Conservation (phyloP, 2,329 filamentous ascomycete genomes). For the Trichophyton rubrum region DNA sequence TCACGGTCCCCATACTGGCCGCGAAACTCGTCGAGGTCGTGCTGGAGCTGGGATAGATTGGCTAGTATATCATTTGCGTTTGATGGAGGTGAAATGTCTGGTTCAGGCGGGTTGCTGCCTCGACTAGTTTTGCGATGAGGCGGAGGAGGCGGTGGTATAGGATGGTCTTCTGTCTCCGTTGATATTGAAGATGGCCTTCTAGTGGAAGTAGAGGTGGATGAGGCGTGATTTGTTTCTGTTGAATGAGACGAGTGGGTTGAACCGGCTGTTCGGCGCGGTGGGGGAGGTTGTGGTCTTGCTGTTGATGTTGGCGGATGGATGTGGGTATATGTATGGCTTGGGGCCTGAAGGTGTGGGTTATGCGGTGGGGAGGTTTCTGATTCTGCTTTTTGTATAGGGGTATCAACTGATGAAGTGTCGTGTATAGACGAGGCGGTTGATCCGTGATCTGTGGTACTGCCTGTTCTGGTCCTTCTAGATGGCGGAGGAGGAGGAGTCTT, state of each 20-base stretch:
- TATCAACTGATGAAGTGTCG: not conserved
- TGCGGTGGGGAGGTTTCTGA: constrained; percentile 9
- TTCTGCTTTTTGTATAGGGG: not conserved
- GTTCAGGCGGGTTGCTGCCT: not conserved
- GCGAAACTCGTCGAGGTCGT: constrained; percentile 55
- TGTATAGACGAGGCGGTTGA: not conserved
- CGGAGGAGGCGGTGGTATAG: not conserved
- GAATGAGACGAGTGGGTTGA: not conserved
- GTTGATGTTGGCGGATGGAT: not conserved
- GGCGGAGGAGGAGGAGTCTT: constrained; percentile 44
- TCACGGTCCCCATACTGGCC: constrained; percentile 21
- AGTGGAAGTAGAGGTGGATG: not conserved
- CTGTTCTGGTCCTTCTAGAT: constrained; percentile 32
- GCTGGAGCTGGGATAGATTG: constrained; percentile 58
- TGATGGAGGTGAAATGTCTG: constrained; percentile 23
- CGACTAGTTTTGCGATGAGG: not conserved
- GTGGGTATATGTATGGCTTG: not conserved
- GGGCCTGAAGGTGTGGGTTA: constrained; percentile 14
- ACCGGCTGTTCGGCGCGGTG: constrained; percentile 5
- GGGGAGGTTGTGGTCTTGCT: constrained; percentile 5
- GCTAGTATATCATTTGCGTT: constrained; percentile 52
- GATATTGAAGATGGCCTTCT: not conserved
- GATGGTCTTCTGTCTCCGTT: not conserved
- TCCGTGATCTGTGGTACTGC: not conserved
- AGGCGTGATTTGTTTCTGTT: not conserved